Evolutionary conservation across 2,329 filamentous ascomycete genomes (phyloP).

Genomic region (Neofusicoccum parvum): DNA sequence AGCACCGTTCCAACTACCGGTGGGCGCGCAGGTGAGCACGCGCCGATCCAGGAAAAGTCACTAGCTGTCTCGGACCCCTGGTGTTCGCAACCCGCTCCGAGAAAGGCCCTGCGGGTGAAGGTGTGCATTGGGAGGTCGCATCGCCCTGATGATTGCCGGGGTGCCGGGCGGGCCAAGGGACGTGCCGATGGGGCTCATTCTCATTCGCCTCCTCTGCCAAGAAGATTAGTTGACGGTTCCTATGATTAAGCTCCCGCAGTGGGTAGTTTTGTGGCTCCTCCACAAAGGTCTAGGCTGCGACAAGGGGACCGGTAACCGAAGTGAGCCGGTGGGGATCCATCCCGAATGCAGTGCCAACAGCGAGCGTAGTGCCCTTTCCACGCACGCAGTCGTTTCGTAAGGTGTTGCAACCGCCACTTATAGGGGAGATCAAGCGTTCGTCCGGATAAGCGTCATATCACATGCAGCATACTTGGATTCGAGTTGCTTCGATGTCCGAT

Average conservation of each 20-base stretch:
- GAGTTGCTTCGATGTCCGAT: too few species aligned
- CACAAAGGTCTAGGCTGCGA: background rate
- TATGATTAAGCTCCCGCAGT: background rate
- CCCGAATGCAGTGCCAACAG: background rate
- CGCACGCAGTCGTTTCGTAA: too few species aligned
- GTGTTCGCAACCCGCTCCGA: background rate
- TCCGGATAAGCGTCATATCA: too few species aligned
- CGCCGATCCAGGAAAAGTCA: background rate
- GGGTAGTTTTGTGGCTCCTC: background rate
- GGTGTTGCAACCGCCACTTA: too few species aligned
- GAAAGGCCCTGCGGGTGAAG: background rate
- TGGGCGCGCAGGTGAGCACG: background rate
- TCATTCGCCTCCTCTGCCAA: background rate
- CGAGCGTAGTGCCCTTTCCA: too few species aligned
- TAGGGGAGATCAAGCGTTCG: too few species aligned
- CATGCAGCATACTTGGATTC: too few species aligned
- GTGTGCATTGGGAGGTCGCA: background rate
- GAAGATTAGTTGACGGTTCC: background rate
- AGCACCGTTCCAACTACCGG: background rate
- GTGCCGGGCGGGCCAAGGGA: background rate
- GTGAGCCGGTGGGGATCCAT: constrained; percentile 4
- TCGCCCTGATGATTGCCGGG: background rate
- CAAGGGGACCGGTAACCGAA: background rate
- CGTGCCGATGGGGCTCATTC: background rate
- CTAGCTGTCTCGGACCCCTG: background rate